These are phyloP conservation scores for Cytospora mali DNA, from an alignment of 2,329 filamentous ascomycete genomes.

Conservation along the genomic window DNA sequence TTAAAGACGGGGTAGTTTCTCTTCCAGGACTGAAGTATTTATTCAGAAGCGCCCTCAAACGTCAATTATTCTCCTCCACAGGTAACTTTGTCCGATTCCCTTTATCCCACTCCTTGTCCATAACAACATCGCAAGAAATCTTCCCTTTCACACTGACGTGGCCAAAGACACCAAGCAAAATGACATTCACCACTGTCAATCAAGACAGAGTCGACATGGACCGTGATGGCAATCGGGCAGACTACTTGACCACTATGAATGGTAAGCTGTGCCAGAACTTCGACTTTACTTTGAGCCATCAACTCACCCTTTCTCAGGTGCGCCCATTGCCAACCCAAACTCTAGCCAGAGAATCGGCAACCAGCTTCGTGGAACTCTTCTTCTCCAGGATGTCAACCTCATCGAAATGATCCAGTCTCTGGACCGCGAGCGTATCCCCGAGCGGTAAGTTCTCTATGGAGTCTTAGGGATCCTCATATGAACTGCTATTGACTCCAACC, in stretches of 20 bases:
- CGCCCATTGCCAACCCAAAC: slow-evolving; percentile 11
- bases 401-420: slow-evolving; percentile 18
- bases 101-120: background rate
- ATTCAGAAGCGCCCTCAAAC: background rate
- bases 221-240: background rate
- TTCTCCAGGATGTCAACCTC: slow-evolving; percentile 18
- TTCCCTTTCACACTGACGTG: background rate
- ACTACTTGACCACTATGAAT: slow-evolving; percentile 11
- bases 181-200: background rate
- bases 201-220: background rate
- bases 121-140: background rate
- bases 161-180: background rate
- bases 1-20: background rate
- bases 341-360: slow-evolving; percentile 16
- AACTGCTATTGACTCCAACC: background rate
- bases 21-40: background rate
- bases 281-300: background rate
- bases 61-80: background rate
- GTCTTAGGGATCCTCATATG: background rate
- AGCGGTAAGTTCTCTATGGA: background rate
- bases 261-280: background rate
- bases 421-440: slow-evolving; percentile 13
- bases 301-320: background rate
- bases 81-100: background rate
- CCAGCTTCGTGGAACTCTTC: slow-evolving; percentile 7